phyloP scores from a whole-genome alignment of 2,329 filamentous ascomycete species.

The Bisporella sp. region DNA sequence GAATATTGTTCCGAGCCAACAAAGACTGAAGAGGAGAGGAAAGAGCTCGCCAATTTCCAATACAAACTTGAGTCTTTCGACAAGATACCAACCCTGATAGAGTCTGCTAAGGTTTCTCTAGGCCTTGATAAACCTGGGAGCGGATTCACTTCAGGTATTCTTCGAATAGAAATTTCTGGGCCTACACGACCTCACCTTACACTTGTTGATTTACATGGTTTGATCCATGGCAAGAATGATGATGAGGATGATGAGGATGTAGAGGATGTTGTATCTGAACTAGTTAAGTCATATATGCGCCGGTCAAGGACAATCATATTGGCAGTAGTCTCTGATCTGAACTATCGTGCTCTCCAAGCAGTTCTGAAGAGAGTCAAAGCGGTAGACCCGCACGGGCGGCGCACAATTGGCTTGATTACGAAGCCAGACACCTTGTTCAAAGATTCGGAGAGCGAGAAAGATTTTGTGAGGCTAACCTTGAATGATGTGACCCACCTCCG shows the following conservation, averaged over 20 bases:
- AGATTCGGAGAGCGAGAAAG: constrained; percentile 27
- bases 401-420: constrained; percentile 37
- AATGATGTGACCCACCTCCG: constrained; percentile 33
- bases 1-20: constrained; percentile 10
- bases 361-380: constrained; percentile 29
- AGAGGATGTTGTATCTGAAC: constrained; percentile 9
- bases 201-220: constrained; percentile 51
- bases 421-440: constrained; percentile 32
- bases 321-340: constrained; percentile 35
- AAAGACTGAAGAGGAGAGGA: constrained; percentile 5
- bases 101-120: constrained; percentile 13
- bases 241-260: constrained; percentile 37
- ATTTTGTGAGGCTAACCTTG: constrained; percentile 28
- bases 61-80: constrained; percentile 10
- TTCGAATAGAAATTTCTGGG: constrained; percentile 15
- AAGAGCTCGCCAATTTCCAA: constrained; percentile 10
- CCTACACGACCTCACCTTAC: constrained; percentile 42
- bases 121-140: constrained; percentile 14
- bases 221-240: constrained; percentile 42
- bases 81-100: constrained; percentile 14
- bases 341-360: constrained; percentile 32
- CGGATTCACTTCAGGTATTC: constrained; percentile 16
- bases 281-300: constrained; percentile 28
- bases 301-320: constrained; percentile 36
- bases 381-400: constrained; percentile 23